Base-by-base conservation (phyloP, 2,329 filamentous ascomycete genomes). In the Chaetomium strumarium region DNA sequence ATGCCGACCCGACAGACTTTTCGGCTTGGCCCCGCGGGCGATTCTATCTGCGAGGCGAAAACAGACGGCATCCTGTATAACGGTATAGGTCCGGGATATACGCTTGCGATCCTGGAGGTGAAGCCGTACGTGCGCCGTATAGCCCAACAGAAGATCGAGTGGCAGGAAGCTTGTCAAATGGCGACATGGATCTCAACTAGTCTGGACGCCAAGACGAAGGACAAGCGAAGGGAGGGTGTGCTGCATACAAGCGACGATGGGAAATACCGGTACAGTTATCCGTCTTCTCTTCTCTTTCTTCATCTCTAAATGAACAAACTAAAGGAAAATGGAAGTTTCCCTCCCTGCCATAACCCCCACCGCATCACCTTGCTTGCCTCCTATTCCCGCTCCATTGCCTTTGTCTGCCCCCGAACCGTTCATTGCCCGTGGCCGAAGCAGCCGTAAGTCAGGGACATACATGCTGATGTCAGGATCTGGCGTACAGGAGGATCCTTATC, bases 101-200 rank as follows among this genome's bases (percentile, higher is more conserved):
- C 41, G 16, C 41, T 43, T 17, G 41, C 41, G 14, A 43, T 43
- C 24, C 33, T 43, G 41, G 41, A 43, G 19, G 41, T 43, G 19
- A 43, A 43, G 29, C 41, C 24, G 6, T 43, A 43, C 41, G 33
- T 13, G 14, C 41, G 41, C 6, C 3, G 12, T 5, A 17, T 5
- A 5, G 17, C 14, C 24, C 41, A 17, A 14, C 5, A 13, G 13
- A 43, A 33, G 24, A 43, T 43, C 20, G 41, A 43, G 29, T 43
- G 41, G 41, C 41, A 43, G 29, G 41, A 43, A 29, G 41, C 29
- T n/a, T 43, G 41, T n/a, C 41, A 43, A n/a, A 43, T 43, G 41
- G 41, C 41, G 6, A 29, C 41, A 16, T 43, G 41, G 29, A 43
- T 43, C 29, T 43, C 44, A 5, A 38, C 16, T 16, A 46, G 44